Evolutionary conservation across 345 rosid species (phyloP).

Genomic region (Kernera saxatilis): DNA sequence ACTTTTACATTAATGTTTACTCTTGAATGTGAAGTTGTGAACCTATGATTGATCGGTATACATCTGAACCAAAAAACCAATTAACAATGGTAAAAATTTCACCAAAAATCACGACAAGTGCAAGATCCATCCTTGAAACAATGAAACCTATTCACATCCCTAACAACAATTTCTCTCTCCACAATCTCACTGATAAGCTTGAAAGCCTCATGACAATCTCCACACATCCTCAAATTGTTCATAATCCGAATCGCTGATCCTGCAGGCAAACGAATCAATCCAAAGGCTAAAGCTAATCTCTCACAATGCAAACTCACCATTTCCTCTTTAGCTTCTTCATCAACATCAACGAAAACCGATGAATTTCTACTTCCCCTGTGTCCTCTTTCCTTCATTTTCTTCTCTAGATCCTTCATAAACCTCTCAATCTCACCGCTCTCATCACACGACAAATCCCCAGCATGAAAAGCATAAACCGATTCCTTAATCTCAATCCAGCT

Average conservation of each 20-base stretch:
- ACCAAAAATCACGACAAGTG: conserved; percentile 66
- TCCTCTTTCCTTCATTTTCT: conserved; percentile 56
- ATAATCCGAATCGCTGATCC: conserved; percentile 48
- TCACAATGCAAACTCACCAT: conserved; percentile 64
- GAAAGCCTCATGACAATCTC: conserved; percentile 68
- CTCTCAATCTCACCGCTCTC: conserved; percentile 37
- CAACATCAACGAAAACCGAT: conserved; percentile 55
- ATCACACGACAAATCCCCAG: conserved; percentile 46
- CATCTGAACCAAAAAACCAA: not conserved
- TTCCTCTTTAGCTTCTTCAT: conserved; percentile 57
- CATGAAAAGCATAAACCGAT: conserved; percentile 42
- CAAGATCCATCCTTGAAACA: conserved; percentile 52
- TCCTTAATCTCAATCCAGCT: conserved; percentile 72
- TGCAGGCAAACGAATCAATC: conserved; percentile 41
- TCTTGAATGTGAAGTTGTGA: not conserved
- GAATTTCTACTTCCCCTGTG: conserved; percentile 40
- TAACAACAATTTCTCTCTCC: conserved; percentile 54
- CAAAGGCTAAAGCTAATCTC: conserved; percentile 62
- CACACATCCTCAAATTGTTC: conserved; percentile 75
- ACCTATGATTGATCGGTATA: not conserved
- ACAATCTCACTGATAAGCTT: conserved; percentile 58
- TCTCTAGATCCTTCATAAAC: conserved; percentile 48
- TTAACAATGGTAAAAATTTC: not conserved
- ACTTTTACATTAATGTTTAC: not conserved
- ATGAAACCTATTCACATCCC: conserved; percentile 78